Conservation (phyloP, 2,329 filamentous ascomycete species). For the Aspergillus brasiliensis region DNA sequence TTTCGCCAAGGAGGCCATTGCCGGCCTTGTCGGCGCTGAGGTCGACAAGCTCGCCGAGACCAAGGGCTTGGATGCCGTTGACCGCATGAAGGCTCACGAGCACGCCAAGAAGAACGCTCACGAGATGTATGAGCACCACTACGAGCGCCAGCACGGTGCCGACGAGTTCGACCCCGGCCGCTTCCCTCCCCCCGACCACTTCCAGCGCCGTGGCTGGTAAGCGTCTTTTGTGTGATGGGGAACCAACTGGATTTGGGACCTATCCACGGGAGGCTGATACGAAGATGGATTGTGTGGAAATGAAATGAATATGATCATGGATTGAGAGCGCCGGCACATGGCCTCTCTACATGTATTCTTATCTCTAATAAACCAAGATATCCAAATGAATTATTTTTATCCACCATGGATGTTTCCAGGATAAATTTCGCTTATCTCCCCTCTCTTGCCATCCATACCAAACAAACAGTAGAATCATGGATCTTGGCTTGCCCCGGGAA, state of each 20-base stretch:
- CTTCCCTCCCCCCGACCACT: conserved; percentile 1
- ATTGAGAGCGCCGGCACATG: background rate
- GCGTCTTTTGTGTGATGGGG: background rate
- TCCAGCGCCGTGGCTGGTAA: conserved; percentile 6
- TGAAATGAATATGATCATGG: conserved; percentile 5
- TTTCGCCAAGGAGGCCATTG: conserved; percentile 77
- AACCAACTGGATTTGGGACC: conserved; percentile 1
- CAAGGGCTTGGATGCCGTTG: conserved; percentile 64
- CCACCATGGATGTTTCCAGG: no score
- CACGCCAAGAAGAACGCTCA: conserved; percentile 51
- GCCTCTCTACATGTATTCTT: background rate
- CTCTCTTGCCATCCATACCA: background rate
- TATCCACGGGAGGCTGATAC: background rate
- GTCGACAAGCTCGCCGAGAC: conserved; percentile 75
- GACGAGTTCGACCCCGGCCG: conserved; percentile 57
- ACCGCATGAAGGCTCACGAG: conserved; percentile 60
- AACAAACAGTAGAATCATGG: background rate
- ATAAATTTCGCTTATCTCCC: background rate
- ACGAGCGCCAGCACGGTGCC: conserved; percentile 48
- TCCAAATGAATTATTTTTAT: background rate
- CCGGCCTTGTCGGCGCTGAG: conserved; percentile 71
- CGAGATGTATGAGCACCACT: conserved; percentile 65
- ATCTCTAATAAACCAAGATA: background rate
- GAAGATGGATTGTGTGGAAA: conserved; percentile 7
- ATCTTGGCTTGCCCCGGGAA: background rate